These are phyloP conservation scores for Annulohypoxylon bovei DNA, from an alignment of 495 filamentous ascomycete genomes.

Conservation along the genomic window DNA sequence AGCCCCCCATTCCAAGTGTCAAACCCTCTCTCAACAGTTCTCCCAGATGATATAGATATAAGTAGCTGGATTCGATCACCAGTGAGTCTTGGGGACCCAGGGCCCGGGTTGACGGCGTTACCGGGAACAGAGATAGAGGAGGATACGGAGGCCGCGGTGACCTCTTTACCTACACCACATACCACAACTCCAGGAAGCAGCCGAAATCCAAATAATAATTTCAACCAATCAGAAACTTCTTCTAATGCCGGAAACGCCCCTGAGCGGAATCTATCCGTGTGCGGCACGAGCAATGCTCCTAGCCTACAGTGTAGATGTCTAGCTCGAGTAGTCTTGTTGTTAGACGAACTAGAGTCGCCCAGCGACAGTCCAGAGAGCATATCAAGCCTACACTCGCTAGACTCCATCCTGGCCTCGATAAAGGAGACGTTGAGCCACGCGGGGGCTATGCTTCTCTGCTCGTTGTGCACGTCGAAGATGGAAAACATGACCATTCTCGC, in stretches of 20 bases:
- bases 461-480: neutral
- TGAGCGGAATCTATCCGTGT: neutral
- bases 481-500: neutral
- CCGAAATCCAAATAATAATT: neutral
- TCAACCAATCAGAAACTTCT: neutral
- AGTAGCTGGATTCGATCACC: conserved; percentile 1
- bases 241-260: neutral
- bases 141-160: neutral
- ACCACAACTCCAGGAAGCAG: neutral
- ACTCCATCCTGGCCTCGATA: neutral
- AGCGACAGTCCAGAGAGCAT: neutral
- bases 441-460: neutral
- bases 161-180: neutral
- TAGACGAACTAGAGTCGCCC: neutral
- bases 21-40: neutral
- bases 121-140: neutral
- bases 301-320: neutral
- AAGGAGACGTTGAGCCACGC: conserved; percentile 1
- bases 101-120: neutral
- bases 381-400: neutral
- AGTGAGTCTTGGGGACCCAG: neutral
- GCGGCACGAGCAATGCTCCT: neutral
- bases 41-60: conserved; percentile 2
- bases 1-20: neutral
- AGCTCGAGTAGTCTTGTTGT: neutral